Percentiles rank a stretch among this genome's conserved stretches.
Evolutionary conservation across 2,329 filamentous ascomycete species (phyloP).

Genomic region (Westerdykella ornata): DNA sequence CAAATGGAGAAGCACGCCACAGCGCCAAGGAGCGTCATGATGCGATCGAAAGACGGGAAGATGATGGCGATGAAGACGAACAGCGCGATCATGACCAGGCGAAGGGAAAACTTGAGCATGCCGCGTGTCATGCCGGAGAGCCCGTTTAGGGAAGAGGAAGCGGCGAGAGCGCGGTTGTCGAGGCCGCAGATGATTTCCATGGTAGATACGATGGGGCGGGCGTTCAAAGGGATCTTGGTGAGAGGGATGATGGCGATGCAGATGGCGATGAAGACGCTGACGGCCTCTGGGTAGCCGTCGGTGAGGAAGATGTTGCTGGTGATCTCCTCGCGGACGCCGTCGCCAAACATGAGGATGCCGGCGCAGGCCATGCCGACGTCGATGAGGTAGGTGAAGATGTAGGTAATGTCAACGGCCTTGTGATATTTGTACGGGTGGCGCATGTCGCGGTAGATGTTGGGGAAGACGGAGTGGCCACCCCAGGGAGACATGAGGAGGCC

Average conservation of each 20-base stretch:
- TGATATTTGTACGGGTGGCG: constrained; percentile 75
- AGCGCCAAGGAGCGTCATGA: constrained; percentile 86
- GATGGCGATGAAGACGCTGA: constrained; percentile 74
- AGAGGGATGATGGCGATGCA: constrained; percentile 90
- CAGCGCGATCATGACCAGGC: constrained; percentile 59
- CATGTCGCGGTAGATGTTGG: constrained; percentile 76
- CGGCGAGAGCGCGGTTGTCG: constrained; percentile 50
- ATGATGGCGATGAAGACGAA: constrained; percentile 70
- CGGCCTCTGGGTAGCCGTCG: constrained; percentile 62
- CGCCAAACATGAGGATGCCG: constrained; percentile 91
- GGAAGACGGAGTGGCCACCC: constrained; percentile 70
- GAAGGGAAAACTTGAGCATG: constrained; percentile 54
- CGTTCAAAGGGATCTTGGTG: constrained; percentile 89
- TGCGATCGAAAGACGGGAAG: constrained; percentile 75
- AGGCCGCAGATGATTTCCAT: constrained; percentile 75
- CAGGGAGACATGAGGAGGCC: constrained; percentile 81
- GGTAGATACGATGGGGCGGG: constrained; percentile 79
- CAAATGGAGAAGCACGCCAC: constrained; percentile 91
- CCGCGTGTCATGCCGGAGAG: constrained; percentile 53
- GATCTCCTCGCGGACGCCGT: constrained; percentile 78
- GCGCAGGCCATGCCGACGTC: constrained; percentile 76
- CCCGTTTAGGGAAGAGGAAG: constrained; percentile 45
- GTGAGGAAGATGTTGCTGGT: constrained; percentile 81
- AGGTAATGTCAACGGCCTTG: constrained; percentile 69
- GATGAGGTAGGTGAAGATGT: constrained; percentile 75